Percentiles rank a stretch among this genome's conserved stretches.
These are phyloP conservation scores for Takashimella tepidaria DNA, from an alignment of 1,284 basidiomycete genomes.

Conservation along the genomic window DNA sequence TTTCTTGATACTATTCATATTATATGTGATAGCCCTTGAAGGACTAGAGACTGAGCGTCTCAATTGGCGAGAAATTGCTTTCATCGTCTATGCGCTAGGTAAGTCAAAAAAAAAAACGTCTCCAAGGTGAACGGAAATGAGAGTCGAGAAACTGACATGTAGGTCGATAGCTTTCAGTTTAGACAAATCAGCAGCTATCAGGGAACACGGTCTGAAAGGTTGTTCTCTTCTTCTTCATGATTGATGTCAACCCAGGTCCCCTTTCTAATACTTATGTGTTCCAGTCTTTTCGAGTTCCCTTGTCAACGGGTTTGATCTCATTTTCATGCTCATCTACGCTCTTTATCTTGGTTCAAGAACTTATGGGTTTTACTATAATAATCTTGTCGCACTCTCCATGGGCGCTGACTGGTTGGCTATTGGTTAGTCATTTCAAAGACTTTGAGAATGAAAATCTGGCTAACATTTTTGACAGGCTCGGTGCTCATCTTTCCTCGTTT, in stretches of 20 bases:
- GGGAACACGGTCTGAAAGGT: slow-evolving; percentile 80
- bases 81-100: slow-evolving; percentile 77
- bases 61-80: slow-evolving; percentile 62
- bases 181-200: slow-evolving; percentile 88
- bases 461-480: slow-evolving; percentile 58
- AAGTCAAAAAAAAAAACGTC: too few relatives aligned
- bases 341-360: slow-evolving; percentile 66
- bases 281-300: slow-evolving; percentile 43
- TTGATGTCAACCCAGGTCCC: too few relatives aligned
- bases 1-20: slow-evolving; percentile 73
- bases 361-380: slow-evolving; percentile 60
- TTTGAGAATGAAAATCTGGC: neutral
- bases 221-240: too few relatives aligned
- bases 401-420: slow-evolving; percentile 43
- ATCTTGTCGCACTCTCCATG: slow-evolving; percentile 56
- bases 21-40: slow-evolving; percentile 79
- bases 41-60: slow-evolving; percentile 58
- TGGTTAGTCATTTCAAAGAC: slow-evolving; percentile 16
- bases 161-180: slow-evolving; percentile 64
- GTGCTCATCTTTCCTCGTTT: slow-evolving; percentile 81
- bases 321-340: slow-evolving; percentile 66
- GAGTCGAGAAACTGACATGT: slow-evolving; percentile 3
- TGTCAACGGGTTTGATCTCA: slow-evolving; percentile 77
- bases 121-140: too few relatives aligned
- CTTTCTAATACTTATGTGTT: slow-evolving; percentile 1